phyloP scores from a whole-genome alignment of 1,284 basidiomycete species.

The Ganoderma leucocontextum region DNA sequence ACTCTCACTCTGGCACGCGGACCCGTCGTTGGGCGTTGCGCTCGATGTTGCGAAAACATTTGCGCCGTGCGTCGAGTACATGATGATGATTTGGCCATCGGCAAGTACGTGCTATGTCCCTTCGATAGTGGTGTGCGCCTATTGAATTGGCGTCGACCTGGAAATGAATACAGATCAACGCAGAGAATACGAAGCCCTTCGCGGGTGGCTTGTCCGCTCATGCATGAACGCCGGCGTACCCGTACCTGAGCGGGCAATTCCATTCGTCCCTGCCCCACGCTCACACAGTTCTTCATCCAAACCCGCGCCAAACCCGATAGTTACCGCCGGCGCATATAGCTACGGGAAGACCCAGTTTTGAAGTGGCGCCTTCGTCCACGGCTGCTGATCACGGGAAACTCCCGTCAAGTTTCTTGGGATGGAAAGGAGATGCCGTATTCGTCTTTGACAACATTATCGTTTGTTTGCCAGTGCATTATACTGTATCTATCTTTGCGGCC shows the following conservation, averaged over 20 bases:
- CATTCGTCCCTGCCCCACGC: neutral
- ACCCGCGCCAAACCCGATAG: neutral
- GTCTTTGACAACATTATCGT: neutral
- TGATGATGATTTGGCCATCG: slow-evolving; percentile 75
- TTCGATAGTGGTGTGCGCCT: neutral
- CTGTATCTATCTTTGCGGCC: neutral
- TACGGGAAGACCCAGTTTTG: neutral
- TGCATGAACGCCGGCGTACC: slow-evolving; percentile 20
- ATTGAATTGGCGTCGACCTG: neutral
- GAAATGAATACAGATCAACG: slow-evolving; percentile 13
- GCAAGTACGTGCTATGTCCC: slow-evolving; percentile 49
- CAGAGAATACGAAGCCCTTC: slow-evolving; percentile 20
- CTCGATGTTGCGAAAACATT: slow-evolving; percentile 71
- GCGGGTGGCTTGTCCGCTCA: slow-evolving; percentile 22
- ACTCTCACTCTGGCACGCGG: slow-evolving; percentile 67
- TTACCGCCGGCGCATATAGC: neutral
- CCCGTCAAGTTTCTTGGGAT: neutral
- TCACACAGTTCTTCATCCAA: neutral
- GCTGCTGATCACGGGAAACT: neutral
- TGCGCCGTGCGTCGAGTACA: slow-evolving; percentile 68
- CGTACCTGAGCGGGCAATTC: slow-evolving; percentile 12
- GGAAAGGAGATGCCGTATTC: neutral
- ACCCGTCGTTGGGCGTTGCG: slow-evolving; percentile 66
- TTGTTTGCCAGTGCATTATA: neutral
- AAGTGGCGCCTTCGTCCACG: neutral